Conservation (phyloP, 768 basidiomycete species). For the Serendipita vermifera region DNA sequence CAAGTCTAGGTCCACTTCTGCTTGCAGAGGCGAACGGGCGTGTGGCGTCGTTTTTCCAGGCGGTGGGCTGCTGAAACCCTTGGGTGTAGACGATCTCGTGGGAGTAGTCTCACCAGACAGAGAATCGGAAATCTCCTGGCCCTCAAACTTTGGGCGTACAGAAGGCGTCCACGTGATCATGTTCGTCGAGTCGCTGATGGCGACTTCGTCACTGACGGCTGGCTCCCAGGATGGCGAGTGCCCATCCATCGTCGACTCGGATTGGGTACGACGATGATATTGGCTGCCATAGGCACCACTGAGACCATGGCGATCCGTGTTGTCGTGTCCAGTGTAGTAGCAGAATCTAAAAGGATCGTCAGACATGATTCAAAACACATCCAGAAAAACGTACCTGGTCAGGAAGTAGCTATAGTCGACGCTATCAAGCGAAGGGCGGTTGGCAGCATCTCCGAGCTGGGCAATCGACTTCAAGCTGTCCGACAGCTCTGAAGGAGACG, state of each 20-base stretch:
- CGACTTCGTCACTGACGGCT: neutral
- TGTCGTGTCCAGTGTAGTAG: neutral
- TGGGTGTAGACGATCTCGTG: neutral
- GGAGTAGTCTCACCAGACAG: neutral
- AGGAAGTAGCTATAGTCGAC: neutral
- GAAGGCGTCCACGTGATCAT: neutral
- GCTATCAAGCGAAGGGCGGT: neutral
- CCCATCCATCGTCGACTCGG: neutral
- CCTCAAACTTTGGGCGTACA: neutral
- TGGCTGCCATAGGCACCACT: neutral
- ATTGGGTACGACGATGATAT: slow-evolving; percentile 1
- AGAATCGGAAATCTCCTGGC: neutral
- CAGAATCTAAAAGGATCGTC: neutral
- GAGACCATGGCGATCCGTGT: neutral
- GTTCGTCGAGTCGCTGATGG: neutral
- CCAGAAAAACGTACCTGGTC: neutral
- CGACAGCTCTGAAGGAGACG: slow-evolving; percentile 1
- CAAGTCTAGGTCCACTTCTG: neutral
- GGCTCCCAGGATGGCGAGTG: neutral
- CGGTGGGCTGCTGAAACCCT: neutral
- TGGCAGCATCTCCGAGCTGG: neutral
- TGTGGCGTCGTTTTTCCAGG: neutral
- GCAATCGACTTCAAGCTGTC: slow-evolving; percentile 3
- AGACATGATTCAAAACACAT: neutral
- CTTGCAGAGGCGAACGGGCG: neutral